A percentile compares a stretch with the other conserved stretches of the same genome.
Evolutionary conservation across 306 rosid genomes (phyloP).

Genomic region (Vicia villosa): DNA sequence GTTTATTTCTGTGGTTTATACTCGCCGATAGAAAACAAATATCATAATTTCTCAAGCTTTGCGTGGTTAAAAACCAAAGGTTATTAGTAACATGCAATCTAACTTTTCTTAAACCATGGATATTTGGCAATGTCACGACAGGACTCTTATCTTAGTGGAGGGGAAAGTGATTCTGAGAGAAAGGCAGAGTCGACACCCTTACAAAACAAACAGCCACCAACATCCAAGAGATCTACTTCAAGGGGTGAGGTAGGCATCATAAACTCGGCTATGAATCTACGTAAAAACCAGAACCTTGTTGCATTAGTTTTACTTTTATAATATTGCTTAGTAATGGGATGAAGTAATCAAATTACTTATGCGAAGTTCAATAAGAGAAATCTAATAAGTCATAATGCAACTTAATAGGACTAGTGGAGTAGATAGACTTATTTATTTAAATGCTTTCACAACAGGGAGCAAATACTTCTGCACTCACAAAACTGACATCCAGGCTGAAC

Average conservation of each 20-base stretch:
- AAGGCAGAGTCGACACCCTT: slow-evolving; percentile 46
- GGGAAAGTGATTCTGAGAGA: slow-evolving; percentile 54
- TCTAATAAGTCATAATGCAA: not conserved
- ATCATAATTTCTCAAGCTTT: not conserved
- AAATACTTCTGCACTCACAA: slow-evolving; percentile 67
- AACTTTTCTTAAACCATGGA: slow-evolving; percentile 34
- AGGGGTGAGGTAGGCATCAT: slow-evolving; percentile 71
- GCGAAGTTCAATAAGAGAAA: slow-evolving; percentile 21
- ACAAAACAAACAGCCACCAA: slow-evolving; percentile 42
- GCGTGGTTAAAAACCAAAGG: slow-evolving; percentile 10
- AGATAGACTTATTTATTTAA: slow-evolving; percentile 41
- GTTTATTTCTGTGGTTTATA: not conserved
- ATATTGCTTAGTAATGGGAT: slow-evolving; percentile 2
- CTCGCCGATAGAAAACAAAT: not conserved
- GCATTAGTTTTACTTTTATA: not conserved
- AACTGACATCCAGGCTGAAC: slow-evolving; percentile 76
- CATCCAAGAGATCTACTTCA: slow-evolving; percentile 51
- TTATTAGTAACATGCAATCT: slow-evolving; percentile 20
- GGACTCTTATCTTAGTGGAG: slow-evolving; percentile 49
- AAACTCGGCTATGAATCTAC: slow-evolving; percentile 14
- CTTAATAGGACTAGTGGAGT: slow-evolving; percentile 30
- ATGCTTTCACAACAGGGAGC: slow-evolving; percentile 60
- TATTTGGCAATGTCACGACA: slow-evolving; percentile 40
- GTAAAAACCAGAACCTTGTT: slow-evolving; percentile 1
- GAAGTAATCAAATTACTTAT: slow-evolving; percentile 16